Evolutionary conservation across 441 rosid species (phyloP).

Genomic region (Eruca vesicaria): DNA sequence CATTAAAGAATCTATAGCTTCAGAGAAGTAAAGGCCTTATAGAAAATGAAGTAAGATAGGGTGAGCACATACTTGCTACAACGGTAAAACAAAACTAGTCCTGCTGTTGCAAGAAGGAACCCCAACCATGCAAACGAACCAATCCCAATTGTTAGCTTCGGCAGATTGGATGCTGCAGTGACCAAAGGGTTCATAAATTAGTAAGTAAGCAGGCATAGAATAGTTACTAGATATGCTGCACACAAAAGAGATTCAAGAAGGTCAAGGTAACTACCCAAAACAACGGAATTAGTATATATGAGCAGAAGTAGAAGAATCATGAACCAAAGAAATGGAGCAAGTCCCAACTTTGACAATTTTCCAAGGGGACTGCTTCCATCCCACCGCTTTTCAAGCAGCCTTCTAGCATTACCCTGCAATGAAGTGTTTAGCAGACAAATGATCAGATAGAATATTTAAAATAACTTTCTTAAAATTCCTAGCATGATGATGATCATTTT

Average conservation of each 20-base stretch:
- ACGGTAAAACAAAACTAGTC: slow-evolving; percentile 77
- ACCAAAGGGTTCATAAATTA: slow-evolving; percentile 17
- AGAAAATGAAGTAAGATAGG: not conserved
- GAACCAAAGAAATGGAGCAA: slow-evolving; percentile 83
- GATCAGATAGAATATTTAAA: not conserved
- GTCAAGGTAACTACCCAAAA: slow-evolving; percentile 51
- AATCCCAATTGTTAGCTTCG: slow-evolving; percentile 71
- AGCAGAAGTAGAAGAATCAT: slow-evolving; percentile 59
- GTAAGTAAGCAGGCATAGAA: slow-evolving; percentile 9
- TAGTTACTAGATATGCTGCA: slow-evolving; percentile 15
- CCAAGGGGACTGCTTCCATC: slow-evolving; percentile 68
- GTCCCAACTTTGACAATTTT: slow-evolving; percentile 77
- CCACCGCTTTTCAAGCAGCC: slow-evolving; percentile 73
- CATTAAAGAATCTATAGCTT: not conserved
- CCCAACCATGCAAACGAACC: slow-evolving; percentile 93
- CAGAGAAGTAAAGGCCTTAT: slow-evolving; percentile 13
- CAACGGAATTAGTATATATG: slow-evolving; percentile 66
- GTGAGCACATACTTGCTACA: slow-evolving; percentile 74
- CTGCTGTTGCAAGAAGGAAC: slow-evolving; percentile 67
- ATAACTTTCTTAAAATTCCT: not conserved
- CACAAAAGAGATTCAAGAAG: slow-evolving; percentile 17
- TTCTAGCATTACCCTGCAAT: slow-evolving; percentile 86
- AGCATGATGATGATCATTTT: not conserved
- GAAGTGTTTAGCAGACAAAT: slow-evolving; percentile 3
- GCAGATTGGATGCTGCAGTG: slow-evolving; percentile 72